Base-by-base conservation (phyloP, 768 basidiomycete species). In the Filobasidium floriforme region DNA sequence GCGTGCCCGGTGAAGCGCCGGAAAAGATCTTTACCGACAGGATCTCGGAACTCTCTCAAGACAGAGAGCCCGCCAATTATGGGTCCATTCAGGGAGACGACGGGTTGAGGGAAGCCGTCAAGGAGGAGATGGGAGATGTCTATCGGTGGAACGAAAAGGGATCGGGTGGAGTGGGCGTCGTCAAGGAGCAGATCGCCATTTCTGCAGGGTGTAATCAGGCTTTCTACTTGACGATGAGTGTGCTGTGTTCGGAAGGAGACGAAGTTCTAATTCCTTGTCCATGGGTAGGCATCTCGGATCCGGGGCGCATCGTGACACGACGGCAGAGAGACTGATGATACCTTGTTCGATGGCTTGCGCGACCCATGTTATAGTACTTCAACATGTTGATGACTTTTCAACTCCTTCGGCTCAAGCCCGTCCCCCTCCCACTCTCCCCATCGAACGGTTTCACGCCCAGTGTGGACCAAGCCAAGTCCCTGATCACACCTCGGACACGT, bases 131-230 rank as follows among this genome's bases (percentile, higher is more conserved):
- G 83, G 83, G 81, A 59, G 55, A 66, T 0, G 78, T 83, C 0
- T 91, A 91, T 40, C 15, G 29, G 15, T 68, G 59, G 67, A 19
- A 59, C n/a, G 63, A 64, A 5, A 52, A 64, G n/a, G 63, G 63
- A 29, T 24, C 54, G 1, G 41, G 28, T 24, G 0, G 76, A 80
- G 1, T 73, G 80, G 7, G 84, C 87, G 69, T 73, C 89, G 5
- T 79, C 73, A 0, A 76, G 1, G 81, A 83, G 0, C 88, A 90
- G 73, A 76, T 89, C n/a, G 84, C 84, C 1, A 77, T 89, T 62
- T 88, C 87, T 0, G 81, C 86, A 0, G 88, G 88, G 4, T 88
- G 87, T 72, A 89, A 89, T 72, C 79, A 89, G 78, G 87, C 87
- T 7, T 89, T 89, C 69, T 80, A 85, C 6, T 83, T 85, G 0